Conservation (phyloP, 2,329 filamentous ascomycete species). For the Sporothrix inflata region DNA sequence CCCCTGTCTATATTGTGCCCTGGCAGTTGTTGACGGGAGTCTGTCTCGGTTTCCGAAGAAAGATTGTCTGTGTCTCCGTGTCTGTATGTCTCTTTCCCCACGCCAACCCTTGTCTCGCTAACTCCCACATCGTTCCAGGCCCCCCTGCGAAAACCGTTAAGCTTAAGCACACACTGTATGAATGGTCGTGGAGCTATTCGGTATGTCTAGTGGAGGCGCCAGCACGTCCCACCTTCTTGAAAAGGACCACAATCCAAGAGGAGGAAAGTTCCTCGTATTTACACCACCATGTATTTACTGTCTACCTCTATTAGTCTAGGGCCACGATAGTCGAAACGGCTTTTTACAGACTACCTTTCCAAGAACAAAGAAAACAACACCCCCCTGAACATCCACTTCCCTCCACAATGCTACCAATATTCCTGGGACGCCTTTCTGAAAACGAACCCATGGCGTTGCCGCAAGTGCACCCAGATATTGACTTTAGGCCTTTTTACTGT, state of each 20-base stretch:
- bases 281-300: constrained; percentile 7
- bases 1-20: not conserved
- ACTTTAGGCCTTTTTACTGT: not conserved
- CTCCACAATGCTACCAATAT: not conserved
- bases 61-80: not conserved
- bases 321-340: not conserved
- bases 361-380: constrained; percentile 14
- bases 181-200: not conserved
- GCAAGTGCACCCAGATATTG: not conserved
- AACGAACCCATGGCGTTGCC: not conserved
- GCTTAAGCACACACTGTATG: not conserved
- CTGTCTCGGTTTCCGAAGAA: not conserved
- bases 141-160: not conserved
- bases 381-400: constrained; percentile 9
- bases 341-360: not conserved
- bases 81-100: not conserved
- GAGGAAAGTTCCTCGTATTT: not conserved
- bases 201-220: not conserved
- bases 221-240: not conserved
- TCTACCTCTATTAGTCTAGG: not conserved
- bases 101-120: not conserved
- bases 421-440: not conserved
- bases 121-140: not conserved
- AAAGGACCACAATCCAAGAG: not conserved
- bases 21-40: not conserved